Evolutionary conservation across 2,329 filamentous ascomycete genomes (phyloP).

Genomic region (Allantophomopsis lycopodina): DNA sequence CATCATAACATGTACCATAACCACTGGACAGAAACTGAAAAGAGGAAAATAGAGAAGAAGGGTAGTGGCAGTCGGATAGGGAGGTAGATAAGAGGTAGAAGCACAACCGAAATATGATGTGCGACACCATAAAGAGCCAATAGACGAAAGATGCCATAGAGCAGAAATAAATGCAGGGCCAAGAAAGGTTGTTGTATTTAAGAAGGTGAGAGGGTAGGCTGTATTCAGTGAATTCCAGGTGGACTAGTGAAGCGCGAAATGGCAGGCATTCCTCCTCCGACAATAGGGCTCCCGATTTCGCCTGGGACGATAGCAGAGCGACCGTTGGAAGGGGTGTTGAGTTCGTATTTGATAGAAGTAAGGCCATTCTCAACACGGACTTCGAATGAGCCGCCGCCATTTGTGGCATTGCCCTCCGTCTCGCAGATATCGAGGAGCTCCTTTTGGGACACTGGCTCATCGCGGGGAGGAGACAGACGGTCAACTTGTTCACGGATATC

Average conservation of each 20-base stretch:
- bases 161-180: too few species aligned
- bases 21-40: too few species aligned
- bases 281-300: constrained; percentile 56
- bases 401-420: constrained; percentile 73
- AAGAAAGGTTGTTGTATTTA: too few species aligned
- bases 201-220: too few species aligned
- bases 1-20: too few species aligned
- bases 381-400: constrained; percentile 87
- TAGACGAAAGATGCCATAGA: too few species aligned
- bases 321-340: constrained; percentile 27
- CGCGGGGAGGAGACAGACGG: constrained; percentile 35
- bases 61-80: too few species aligned
- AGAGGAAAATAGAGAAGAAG: too few species aligned
- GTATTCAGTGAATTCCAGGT: constrained; percentile 7
- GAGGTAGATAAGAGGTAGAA: too few species aligned
- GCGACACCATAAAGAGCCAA: too few species aligned
- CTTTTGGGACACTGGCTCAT: constrained; percentile 31
- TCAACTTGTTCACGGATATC: constrained; percentile 51
- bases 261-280: constrained; percentile 19
- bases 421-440: constrained; percentile 76
- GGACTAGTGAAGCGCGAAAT: constrained; percentile 13
- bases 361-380: constrained; percentile 14
- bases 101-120: too few species aligned
- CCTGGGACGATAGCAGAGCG: constrained; percentile 42
- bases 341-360: constrained; percentile 36